Conservation (phyloP, 257 asterid species). For the Nyctanthes arbortristis region DNA sequence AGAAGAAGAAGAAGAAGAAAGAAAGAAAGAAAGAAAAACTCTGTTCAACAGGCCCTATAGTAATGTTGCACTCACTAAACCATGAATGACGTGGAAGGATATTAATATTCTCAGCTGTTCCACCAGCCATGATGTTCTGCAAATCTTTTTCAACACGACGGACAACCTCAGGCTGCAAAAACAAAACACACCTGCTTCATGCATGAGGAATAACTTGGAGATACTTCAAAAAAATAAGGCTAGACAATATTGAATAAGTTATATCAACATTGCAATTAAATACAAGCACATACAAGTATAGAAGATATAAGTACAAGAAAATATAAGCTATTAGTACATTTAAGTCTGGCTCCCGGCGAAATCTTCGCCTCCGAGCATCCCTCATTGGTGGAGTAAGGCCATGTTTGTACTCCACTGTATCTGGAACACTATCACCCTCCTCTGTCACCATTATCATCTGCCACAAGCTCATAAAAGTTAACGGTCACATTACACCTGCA, state of each 20-base stretch:
- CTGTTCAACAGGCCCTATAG: slow-evolving; percentile 5
- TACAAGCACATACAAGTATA: slow-evolving; percentile 5
- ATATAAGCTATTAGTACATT: slow-evolving; percentile 45
- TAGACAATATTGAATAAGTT: slow-evolving; percentile 2
- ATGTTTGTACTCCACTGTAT: slow-evolving; percentile 47
- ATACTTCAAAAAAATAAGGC: slow-evolving; percentile 14
- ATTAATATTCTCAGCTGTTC: slow-evolving; percentile 82
- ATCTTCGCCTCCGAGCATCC: slow-evolving; percentile 97
- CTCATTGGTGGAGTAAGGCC: slow-evolving; percentile 95
- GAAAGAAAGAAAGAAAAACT: too few relatives aligned
- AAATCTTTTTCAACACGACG: slow-evolving; percentile 87
- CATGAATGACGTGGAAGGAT: slow-evolving; percentile 49
- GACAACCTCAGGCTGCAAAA: slow-evolving; percentile 97
- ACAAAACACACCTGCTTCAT: slow-evolving; percentile 1
- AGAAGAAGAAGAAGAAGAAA: too few relatives aligned
- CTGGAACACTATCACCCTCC: slow-evolving; percentile 44
- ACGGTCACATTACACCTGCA: slow-evolving; percentile 8
- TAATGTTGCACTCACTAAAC: not conserved
- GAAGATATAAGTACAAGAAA: slow-evolving; percentile 14
- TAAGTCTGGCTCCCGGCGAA: slow-evolving; percentile 91
- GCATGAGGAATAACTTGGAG: slow-evolving; percentile 1
- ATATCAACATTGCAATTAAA: not conserved
- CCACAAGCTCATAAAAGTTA: slow-evolving; percentile 12
- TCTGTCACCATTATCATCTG: slow-evolving; percentile 60
- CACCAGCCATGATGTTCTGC: slow-evolving; percentile 96